Evolutionary conservation across 805 yeast species (phyloP).

Genomic region (Starmerella geochares): DNA sequence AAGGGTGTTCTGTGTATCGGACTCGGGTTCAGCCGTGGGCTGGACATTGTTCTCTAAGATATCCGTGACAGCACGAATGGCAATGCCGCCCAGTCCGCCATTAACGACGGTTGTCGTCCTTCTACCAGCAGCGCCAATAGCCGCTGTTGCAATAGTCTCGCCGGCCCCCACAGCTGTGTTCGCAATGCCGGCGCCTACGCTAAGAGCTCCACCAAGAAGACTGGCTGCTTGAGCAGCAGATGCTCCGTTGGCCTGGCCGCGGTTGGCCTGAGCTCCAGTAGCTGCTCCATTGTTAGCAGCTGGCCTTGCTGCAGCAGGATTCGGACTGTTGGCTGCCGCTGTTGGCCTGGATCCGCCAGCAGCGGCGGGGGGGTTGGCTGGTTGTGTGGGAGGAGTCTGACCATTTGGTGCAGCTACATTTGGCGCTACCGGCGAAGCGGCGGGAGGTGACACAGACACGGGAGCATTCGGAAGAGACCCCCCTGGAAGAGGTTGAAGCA

Average conservation of each 20-base stretch:
- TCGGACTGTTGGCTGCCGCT: too few species aligned
- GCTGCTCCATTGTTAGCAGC: neutral
- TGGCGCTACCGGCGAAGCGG: too few species aligned
- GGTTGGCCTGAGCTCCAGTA: neutral
- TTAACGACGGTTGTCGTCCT: neutral
- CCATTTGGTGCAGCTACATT: too few species aligned
- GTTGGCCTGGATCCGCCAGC: too few species aligned
- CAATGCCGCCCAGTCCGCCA: neutral
- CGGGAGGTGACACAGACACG: too few species aligned
- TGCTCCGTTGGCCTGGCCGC: neutral
- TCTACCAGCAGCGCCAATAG: neutral
- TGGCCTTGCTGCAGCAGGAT: too few species aligned
- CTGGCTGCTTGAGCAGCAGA: neutral
- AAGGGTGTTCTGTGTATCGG: too few species aligned
- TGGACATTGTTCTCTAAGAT: neutral
- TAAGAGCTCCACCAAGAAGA: neutral
- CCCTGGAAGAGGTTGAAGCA: too few species aligned
- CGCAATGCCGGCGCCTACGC: neutral
- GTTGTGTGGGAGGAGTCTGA: too few species aligned
- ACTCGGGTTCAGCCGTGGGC: neutral
- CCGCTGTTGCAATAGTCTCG: slow-evolving; percentile 1
- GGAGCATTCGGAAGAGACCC: too few species aligned
- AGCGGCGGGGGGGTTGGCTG: too few species aligned
- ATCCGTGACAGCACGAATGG: neutral
- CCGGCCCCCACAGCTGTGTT: neutral